phyloP scores from a whole-genome alignment of 2,329 filamentous ascomycete genomes.

The Fusarium sublunatum region DNA sequence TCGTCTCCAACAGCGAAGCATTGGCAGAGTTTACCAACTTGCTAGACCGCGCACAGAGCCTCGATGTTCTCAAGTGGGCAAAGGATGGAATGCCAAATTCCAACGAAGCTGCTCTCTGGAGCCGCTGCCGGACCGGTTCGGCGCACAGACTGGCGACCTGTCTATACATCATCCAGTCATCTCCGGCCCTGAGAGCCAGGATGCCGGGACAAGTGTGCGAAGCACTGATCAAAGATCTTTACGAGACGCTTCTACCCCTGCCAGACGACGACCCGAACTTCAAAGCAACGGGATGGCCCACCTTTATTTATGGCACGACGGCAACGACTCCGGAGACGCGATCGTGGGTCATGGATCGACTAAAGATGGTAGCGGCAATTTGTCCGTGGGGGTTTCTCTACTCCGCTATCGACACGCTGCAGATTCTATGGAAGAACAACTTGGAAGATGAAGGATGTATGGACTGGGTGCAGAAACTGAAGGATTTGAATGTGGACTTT shows the following conservation, averaged over 20 bases:
- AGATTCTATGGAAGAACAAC: conserved; percentile 56
- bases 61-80: conserved; percentile 57
- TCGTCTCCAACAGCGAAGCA: conserved; percentile 40
- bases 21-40: conserved; percentile 48
- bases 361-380: conserved; percentile 53
- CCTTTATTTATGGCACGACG: conserved; percentile 66
- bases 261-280: conserved; percentile 62
- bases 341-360: conserved; percentile 60
- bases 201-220: conserved; percentile 38
- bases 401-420: conserved; percentile 58
- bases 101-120: conserved; percentile 49
- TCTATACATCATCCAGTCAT: conserved; percentile 58
- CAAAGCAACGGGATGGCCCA: conserved; percentile 67
- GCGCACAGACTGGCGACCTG: conserved; percentile 58
- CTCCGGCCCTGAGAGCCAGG: conserved; percentile 44
- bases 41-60: conserved; percentile 51
- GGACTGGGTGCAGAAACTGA: conserved; percentile 58
- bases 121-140: conserved; percentile 53
- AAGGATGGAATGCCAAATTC: conserved; percentile 50
- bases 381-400: conserved; percentile 62
- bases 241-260: conserved; percentile 61
- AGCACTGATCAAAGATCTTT: conserved; percentile 57
- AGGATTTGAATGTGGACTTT: conserved; percentile 55
- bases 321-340: conserved; percentile 55
- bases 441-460: conserved; percentile 40